A percentile compares a stretch with the other conserved stretches of the same genome.
Evolutionary conservation across 2,329 filamentous ascomycete species (phyloP).

Genomic region (Phoma herbarum): DNA sequence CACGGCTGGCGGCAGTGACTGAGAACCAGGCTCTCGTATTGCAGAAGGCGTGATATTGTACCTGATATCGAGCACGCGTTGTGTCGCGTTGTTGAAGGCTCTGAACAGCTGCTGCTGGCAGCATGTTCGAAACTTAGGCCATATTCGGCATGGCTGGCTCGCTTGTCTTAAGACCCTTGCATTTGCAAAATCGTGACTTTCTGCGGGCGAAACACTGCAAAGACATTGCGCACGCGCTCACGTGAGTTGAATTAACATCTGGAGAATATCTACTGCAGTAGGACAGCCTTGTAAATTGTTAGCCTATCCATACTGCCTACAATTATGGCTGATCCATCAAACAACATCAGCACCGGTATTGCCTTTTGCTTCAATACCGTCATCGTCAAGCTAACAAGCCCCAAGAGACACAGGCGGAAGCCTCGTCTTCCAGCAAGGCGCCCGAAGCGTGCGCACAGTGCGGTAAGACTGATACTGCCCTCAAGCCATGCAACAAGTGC

Average conservation of each 20-base stretch:
- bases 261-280: too few species aligned
- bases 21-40: neutral
- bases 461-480: slow-evolving; percentile 25
- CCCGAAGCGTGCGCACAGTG: slow-evolving; percentile 40
- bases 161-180: slow-evolving; percentile 8
- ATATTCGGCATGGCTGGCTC: neutral
- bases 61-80: neutral
- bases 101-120: neutral
- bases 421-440: slow-evolving; percentile 11
- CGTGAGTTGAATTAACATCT: slow-evolving; percentile 1
- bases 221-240: slow-evolving; percentile 7
- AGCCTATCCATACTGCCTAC: too few species aligned
- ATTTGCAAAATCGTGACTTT: slow-evolving; percentile 15
- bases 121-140: neutral
- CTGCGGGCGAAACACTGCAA: slow-evolving; percentile 2
- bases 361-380: neutral
- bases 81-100: neutral
- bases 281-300: too few species aligned
- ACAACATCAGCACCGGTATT: slow-evolving; percentile 7
- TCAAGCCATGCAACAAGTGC: slow-evolving; percentile 53
- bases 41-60: neutral
- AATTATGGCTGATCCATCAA: slow-evolving; percentile 12
- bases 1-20: neutral
- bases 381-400: neutral
- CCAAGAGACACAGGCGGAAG: slow-evolving; percentile 6